Conservation (phyloP, 2,329 filamentous ascomycete genomes). For the Paracamarosporium sp. region DNA sequence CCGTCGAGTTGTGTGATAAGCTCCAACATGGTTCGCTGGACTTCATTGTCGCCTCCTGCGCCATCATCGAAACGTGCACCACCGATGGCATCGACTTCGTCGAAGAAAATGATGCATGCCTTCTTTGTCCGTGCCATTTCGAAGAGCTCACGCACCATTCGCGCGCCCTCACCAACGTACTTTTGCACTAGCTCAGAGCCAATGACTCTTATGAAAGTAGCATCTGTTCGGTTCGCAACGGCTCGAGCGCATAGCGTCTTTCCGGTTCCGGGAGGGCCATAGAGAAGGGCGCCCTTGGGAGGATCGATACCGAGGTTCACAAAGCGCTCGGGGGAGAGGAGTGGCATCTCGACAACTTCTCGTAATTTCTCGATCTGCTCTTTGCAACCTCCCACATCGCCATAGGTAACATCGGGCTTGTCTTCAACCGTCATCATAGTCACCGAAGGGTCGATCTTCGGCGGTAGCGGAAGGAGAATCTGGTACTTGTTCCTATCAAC, state of each 20-base stretch:
- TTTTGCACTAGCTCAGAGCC: slow-evolving; percentile 98
- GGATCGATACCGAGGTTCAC: slow-evolving; percentile 99
- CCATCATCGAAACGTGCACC: slow-evolving; percentile 96
- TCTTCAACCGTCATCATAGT: slow-evolving; percentile 99
- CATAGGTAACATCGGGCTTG: slow-evolving; percentile 98
- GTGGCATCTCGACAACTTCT: slow-evolving; percentile 98
- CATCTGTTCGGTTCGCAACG: slow-evolving; percentile 96
- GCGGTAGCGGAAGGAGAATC: slow-evolving; percentile 92
- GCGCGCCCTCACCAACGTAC: slow-evolving; percentile 96
- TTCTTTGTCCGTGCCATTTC: slow-evolving; percentile 99
- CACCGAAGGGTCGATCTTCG: slow-evolving; percentile 98
- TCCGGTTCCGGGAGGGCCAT: slow-evolving; percentile 96
- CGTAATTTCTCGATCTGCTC: slow-evolving; percentile 99
- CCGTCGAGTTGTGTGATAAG: slow-evolving; percentile 96
- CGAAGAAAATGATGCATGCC: slow-evolving; percentile 99
- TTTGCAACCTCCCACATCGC: slow-evolving; percentile 98
- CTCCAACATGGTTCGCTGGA: slow-evolving; percentile 97
- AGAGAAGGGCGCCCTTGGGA: slow-evolving; percentile 94
- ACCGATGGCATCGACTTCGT: slow-evolving; percentile 96
- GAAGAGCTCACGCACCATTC: slow-evolving; percentile 98
- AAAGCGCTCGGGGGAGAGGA: slow-evolving; percentile 95
- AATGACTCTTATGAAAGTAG: slow-evolving; percentile 98
- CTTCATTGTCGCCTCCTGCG: slow-evolving; percentile 95
- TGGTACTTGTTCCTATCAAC: slow-evolving; percentile 99
- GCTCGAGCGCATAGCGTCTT: slow-evolving; percentile 98